Evolutionary conservation across 1,284 basidiomycete genomes (phyloP), one percentile per base, ranked within the genome.

Genomic region (Pyrrhoderma lamaoense): DNA sequence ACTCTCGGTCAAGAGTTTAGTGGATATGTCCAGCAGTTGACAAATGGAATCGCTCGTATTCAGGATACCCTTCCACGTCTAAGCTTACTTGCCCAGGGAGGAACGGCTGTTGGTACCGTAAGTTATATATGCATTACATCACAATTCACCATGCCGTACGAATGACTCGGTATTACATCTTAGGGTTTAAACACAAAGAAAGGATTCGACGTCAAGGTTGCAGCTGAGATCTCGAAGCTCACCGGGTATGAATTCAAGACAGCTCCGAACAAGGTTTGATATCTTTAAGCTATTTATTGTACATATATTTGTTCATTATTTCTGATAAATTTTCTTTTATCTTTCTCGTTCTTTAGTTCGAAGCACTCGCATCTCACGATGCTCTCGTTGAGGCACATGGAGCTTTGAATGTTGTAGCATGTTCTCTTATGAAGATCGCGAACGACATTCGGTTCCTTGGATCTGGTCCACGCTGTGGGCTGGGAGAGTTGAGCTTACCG

Each of bases 1-100:
- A 98, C 96, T 9, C 83, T 99, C 36, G 96, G 96, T 27, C 96
- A 99, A 73, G 96, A 99, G 72, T 99, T 99, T 71, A 91, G 89
- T 57, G 96, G 96, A 47, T 99, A 99, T 70, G 96, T 95, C 19
- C 89, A 94, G 67, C 96, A 99, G 69, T 66, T 99, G 46, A 77
- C 85, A 22, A 93, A 96, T 67, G 91, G 89, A 59, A 95, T 99
- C 57, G 88, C 81, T 46, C 84, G 96, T 45, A 78, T 94, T 54
- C 80, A 91, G 69, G 82, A 71, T 54, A 84, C 86, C 40, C 68
- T 99, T 55, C 93, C 95, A 47, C 85, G 95, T 53, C 67, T 99
- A 57, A 90, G 89, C 65, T 74, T 86, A 64, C 80, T 99, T 51
- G 96, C 96, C 27, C 96, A 99, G 70, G 96, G 96, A 61, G 96